A percentile compares a stretch with the other conserved stretches of the same genome.
Conservation (phyloP, 306 rosid genomes). For the Geum urbanum region DNA sequence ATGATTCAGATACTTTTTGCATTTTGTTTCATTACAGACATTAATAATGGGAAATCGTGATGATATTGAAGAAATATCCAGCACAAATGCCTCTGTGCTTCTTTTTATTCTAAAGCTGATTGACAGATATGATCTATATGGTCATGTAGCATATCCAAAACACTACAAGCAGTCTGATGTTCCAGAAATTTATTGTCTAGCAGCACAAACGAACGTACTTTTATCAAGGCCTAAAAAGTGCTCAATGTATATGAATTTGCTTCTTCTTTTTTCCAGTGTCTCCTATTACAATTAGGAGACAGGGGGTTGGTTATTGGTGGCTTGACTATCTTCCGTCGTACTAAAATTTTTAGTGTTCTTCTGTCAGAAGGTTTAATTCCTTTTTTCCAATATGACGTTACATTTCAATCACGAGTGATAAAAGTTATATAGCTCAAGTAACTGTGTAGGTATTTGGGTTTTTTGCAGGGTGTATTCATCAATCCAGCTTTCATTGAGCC, state of each 20-base stretch:
- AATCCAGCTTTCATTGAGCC: constrained; percentile 65
- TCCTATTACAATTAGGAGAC: neutral
- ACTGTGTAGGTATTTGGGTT: neutral
- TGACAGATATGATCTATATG: constrained; percentile 55
- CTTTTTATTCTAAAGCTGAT: constrained; percentile 53
- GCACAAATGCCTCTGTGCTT: constrained; percentile 54
- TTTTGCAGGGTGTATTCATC: constrained; percentile 54
- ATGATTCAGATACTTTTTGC: neutral
- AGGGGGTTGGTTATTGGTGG: neutral
- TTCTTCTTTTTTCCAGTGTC: neutral
- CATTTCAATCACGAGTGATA: neutral
- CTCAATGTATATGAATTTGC: too few relatives aligned
- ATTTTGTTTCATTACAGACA: constrained; percentile 35
- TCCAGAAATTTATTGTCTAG: constrained; percentile 56
- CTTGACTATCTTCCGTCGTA: neutral
- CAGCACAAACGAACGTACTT: constrained; percentile 57
- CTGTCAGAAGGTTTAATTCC: neutral
- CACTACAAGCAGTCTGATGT: constrained; percentile 62
- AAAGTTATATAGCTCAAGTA: constrained; percentile 5
- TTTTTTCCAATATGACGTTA: neutral
- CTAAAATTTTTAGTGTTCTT: neutral
- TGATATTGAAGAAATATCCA: constrained; percentile 51
- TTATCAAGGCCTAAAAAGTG: neutral
- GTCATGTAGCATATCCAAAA: constrained; percentile 61
- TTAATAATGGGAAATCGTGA: constrained; percentile 64